These are phyloP conservation scores for Coelastrella sp. DNA, from an alignment of 139 green algal species.

Conservation along the genomic window DNA sequence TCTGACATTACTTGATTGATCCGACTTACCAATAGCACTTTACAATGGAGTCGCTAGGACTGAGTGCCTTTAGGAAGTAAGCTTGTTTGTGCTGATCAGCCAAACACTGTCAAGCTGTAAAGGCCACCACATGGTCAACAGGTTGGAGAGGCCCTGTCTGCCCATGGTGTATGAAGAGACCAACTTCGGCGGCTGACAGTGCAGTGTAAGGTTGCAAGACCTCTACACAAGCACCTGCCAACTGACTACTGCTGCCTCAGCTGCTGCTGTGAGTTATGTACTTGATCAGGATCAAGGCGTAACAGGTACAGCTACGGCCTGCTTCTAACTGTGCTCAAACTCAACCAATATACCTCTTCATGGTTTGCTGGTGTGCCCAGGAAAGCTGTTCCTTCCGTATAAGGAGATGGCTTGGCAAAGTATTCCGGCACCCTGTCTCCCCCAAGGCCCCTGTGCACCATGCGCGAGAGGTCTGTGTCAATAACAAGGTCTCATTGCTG, in stretches of 20 bases:
- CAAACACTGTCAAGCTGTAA: too few species aligned
- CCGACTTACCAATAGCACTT: too few species aligned
- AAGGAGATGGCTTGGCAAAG: constrained; percentile 84
- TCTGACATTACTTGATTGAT: too few species aligned
- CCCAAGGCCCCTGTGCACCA: constrained; percentile 58
- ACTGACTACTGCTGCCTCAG: neutral
- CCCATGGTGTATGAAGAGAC: neutral
- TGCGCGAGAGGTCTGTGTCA: neutral
- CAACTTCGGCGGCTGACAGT: too few species aligned
- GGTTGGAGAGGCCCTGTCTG: too few species aligned
- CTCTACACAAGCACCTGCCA: neutral
- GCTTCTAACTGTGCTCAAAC: too few species aligned
- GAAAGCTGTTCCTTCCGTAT: constrained; percentile 92
- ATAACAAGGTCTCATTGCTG: too few species aligned
- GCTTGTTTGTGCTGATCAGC: too few species aligned
- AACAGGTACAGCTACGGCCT: neutral
- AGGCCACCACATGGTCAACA: too few species aligned
- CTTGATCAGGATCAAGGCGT: neutral
- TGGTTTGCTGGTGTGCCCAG: constrained; percentile 93
- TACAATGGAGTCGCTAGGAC: too few species aligned
- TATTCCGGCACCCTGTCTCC: constrained; percentile 85
- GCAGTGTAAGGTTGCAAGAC: neutral
- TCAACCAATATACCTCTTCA: constrained; percentile 81
- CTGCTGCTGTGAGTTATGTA: neutral
- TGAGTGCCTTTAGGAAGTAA: too few species aligned